These are phyloP conservation scores for Microsporum ferrugineum DNA, from an alignment of 2,329 filamentous ascomycete genomes.

Conservation along the genomic window DNA sequence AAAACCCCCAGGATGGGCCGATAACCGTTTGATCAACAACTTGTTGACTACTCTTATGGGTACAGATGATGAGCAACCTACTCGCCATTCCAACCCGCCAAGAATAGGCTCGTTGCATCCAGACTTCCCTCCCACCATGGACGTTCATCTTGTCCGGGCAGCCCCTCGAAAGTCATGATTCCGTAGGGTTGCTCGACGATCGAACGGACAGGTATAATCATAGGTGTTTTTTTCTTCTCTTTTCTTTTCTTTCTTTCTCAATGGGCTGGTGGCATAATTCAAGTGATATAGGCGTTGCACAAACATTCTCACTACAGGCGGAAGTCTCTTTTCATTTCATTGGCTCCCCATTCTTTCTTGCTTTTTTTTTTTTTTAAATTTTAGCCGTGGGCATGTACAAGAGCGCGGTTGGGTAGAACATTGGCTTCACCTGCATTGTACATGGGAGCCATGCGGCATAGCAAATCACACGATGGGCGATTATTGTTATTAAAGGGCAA, in stretches of 20 bases:
- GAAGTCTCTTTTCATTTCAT: background rate
- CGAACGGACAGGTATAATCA: background rate
- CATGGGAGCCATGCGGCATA: background rate
- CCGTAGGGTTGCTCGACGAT: background rate
- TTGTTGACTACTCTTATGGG: constrained; percentile 24
- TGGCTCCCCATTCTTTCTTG: background rate
- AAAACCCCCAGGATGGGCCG: constrained; percentile 33
- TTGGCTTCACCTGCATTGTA: background rate
- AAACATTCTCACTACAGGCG: background rate
- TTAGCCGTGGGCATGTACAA: background rate
- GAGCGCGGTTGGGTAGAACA: background rate
- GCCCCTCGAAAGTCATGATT: constrained; percentile 11
- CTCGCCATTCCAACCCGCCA: background rate
- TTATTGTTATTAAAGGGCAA: background rate
- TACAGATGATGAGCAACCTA: background rate
- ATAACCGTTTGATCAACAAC: constrained; percentile 30
- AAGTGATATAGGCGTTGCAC: background rate
- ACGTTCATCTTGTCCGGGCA: constrained; percentile 33
- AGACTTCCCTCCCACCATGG: constrained; percentile 34
- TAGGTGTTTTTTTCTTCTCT: background rate
- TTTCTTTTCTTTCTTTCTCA: background rate
- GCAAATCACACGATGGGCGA: background rate
- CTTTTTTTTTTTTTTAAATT: background rate
- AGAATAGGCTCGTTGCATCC: constrained; percentile 33
- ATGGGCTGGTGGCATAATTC: background rate